These are phyloP conservation scores for Guillardia theta DNA, from an alignment of 78 protist species.

Conservation along the genomic window DNA sequence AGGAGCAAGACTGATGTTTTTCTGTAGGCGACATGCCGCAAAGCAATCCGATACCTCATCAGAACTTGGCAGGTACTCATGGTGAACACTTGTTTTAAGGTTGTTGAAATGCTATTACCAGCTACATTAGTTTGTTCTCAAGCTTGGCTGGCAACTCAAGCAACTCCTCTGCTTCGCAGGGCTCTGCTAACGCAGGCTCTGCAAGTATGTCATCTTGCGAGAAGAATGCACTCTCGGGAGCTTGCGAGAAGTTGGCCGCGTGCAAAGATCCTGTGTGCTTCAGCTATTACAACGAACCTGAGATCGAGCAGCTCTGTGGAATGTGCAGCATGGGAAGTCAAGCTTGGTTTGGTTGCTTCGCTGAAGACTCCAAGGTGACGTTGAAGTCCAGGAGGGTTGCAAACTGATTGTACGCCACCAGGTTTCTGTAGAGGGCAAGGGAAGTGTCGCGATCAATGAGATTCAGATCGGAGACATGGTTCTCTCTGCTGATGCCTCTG, in stretches of 20 bases:
- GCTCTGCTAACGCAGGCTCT: too few species aligned
- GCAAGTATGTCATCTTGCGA: not conserved
- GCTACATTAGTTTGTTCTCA: too few species aligned
- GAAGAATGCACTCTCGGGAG: not conserved
- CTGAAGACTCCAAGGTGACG: not conserved
- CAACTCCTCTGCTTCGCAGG: too few species aligned
- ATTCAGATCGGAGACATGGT: not conserved
- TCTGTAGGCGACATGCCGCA: too few species aligned
- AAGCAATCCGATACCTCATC: too few species aligned
- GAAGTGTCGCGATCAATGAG: not conserved
- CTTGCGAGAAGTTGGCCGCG: not conserved
- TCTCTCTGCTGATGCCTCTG: not conserved
- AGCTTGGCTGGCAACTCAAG: too few species aligned
- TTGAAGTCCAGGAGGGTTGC: too few species aligned
- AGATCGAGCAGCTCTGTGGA: not conserved
- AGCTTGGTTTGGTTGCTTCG: not conserved
- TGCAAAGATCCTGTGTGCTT: conserved; percentile 17
- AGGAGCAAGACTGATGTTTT: too few species aligned
- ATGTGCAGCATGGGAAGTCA: not conserved
- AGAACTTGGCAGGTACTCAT: too few species aligned
- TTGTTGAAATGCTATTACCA: too few species aligned
- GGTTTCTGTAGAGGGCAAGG: not conserved
- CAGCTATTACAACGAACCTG: not conserved
- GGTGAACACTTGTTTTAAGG: too few species aligned
- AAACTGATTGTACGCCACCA: too few species aligned